Evolutionary conservation across 768 basidiomycete species (phyloP).

Genomic region (Trametes coccinea): DNA sequence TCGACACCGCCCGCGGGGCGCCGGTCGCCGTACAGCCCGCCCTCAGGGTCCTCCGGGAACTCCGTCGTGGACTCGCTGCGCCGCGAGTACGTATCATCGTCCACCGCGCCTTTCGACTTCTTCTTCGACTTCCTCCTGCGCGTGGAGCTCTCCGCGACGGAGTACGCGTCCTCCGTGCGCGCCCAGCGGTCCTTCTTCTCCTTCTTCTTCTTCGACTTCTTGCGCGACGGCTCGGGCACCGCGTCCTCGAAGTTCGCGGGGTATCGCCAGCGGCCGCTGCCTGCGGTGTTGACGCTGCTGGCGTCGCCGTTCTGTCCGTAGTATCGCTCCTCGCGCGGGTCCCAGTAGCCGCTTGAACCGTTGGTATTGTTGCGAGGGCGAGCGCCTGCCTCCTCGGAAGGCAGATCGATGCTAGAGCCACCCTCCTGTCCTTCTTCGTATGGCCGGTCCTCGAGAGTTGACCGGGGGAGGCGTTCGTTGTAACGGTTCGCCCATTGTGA

Average conservation of each 20-base stretch:
- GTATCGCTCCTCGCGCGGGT: slow-evolving; percentile 71
- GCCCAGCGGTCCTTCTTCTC: slow-evolving; percentile 89
- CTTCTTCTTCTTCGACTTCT: slow-evolving; percentile 52
- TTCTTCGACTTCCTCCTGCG: slow-evolving; percentile 67
- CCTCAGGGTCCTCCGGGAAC: slow-evolving; percentile 73
- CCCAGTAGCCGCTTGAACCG: slow-evolving; percentile 61
- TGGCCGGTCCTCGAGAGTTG: slow-evolving; percentile 67
- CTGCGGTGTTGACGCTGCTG: slow-evolving; percentile 33
- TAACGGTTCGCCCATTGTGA: slow-evolving; percentile 89
- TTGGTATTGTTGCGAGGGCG: slow-evolving; percentile 30
- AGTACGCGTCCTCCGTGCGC: slow-evolving; percentile 82
- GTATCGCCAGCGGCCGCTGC: slow-evolving; percentile 73
- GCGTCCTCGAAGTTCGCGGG: slow-evolving; percentile 80
- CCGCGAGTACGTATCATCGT: slow-evolving; percentile 38
- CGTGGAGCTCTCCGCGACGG: slow-evolving; percentile 41
- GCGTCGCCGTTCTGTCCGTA: slow-evolving; percentile 53
- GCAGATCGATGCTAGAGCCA: slow-evolving; percentile 30
- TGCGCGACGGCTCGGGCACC: slow-evolving; percentile 38
- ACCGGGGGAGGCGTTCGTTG: slow-evolving; percentile 73
- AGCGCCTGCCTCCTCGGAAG: slow-evolving; percentile 30
- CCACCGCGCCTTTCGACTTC: slow-evolving; percentile 43
- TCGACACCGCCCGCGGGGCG: slow-evolving; percentile 12
- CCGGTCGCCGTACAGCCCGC: slow-evolving; percentile 58
- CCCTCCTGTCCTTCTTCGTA: slow-evolving; percentile 79
- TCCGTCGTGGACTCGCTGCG: slow-evolving; percentile 43